A percentile compares a stretch with the other conserved stretches of the same genome.
Evolutionary conservation across 495 filamentous ascomycete species (phyloP).

Genomic region (Penicillium subrubescens): DNA sequence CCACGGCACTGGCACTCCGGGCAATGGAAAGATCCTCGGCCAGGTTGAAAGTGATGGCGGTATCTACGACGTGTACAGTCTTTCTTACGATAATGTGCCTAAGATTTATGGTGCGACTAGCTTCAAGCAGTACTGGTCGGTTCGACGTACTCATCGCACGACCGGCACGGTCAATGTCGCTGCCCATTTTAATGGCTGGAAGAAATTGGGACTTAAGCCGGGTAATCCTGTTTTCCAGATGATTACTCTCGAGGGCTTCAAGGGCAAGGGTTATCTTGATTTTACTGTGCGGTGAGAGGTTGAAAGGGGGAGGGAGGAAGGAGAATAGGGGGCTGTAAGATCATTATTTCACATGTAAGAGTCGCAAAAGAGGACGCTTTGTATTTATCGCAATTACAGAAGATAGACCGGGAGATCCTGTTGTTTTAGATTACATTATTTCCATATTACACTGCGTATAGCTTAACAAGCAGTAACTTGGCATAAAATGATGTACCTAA

Average conservation of each 20-base stretch:
- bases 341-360: too few relatives aligned
- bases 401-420: too few relatives aligned
- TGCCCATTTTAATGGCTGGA: slow-evolving; percentile 1
- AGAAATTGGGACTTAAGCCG: background rate
- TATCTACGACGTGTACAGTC: background rate
- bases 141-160: background rate
- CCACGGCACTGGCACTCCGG: background rate
- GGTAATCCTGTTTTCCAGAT: slow-evolving; percentile 2
- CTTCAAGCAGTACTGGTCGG: slow-evolving; percentile 5
- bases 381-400: too few relatives aligned
- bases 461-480: too few relatives aligned
- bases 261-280: background rate
- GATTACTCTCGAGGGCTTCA: background rate
- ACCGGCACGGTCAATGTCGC: background rate
- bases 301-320: background rate
- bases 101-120: background rate
- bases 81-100: background rate
- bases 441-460: too few relatives aligned
- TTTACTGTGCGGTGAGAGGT: background rate
- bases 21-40: slow-evolving; percentile 1
- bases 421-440: too few relatives aligned
- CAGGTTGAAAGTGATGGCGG: background rate
- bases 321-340: background rate
- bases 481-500: too few relatives aligned
- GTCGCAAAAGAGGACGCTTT: too few relatives aligned